A percentile compares a stretch with the other conserved stretches of the same genome.
These are phyloP conservation scores for Chaetothyriales sp. DNA, from an alignment of 2,329 filamentous ascomycete genomes.

Conservation along the genomic window DNA sequence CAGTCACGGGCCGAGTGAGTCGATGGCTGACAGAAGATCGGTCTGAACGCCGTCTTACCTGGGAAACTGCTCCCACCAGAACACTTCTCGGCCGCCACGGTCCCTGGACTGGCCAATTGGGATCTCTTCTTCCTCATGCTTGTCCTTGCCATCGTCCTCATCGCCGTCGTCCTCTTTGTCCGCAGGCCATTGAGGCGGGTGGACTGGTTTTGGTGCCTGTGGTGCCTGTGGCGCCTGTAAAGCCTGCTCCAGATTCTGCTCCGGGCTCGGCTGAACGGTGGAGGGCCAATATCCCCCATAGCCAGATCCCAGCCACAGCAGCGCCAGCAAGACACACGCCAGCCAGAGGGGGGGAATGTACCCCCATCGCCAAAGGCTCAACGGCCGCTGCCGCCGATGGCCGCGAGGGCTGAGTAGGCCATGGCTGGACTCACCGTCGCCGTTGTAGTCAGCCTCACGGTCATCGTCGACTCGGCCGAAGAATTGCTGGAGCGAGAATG, in stretches of 20 bases:
- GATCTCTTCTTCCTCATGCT: slow-evolving; percentile 1
- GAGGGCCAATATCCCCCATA: not conserved
- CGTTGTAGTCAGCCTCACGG: not conserved
- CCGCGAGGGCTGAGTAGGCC: too few species aligned
- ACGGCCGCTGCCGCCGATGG: not conserved
- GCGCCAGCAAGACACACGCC: not conserved
- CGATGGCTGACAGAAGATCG: not conserved
- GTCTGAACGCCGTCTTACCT: slow-evolving; percentile 3
- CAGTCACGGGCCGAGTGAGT: too few species aligned
- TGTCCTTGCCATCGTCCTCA: not conserved
- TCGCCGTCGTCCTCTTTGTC: not conserved
- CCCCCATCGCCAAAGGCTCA: not conserved
- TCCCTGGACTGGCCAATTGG: slow-evolving; percentile 12
- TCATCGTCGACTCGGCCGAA: not conserved
- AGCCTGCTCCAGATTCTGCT: not conserved
- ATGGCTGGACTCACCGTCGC: not conserved
- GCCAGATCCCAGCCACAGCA: not conserved
- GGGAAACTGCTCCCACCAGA: slow-evolving; percentile 19
- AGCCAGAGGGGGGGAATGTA: not conserved
- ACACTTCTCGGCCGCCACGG: slow-evolving; percentile 14
- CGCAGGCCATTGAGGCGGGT: not conserved
- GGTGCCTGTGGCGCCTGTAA: not conserved
- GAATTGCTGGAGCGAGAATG: not conserved
- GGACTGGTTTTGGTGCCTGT: not conserved
- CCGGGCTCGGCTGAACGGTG: not conserved